Evolutionary conservation across 1,284 basidiomycete genomes (phyloP).

Genomic region (Erythrobasidium hasegawianum): DNA sequence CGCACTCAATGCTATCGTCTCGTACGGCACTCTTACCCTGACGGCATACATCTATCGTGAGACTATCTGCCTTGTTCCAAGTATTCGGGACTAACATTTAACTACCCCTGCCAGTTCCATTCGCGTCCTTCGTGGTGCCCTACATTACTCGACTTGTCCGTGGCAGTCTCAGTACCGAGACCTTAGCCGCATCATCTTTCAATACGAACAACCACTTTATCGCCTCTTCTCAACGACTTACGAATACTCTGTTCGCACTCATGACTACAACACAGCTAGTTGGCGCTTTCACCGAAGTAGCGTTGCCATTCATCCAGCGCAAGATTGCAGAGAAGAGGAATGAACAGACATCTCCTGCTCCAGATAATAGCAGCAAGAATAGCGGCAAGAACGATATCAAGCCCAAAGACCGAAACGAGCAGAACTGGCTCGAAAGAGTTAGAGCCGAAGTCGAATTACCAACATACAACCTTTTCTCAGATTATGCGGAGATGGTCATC

Average conservation of each 20-base stretch:
- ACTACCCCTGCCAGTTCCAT: too few species aligned
- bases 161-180: slow-evolving; percentile 48
- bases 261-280: slow-evolving; percentile 87
- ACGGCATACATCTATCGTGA: slow-evolving; percentile 71
- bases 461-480: slow-evolving; percentile 59
- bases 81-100: not conserved
- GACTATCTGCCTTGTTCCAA: slow-evolving; percentile 7
- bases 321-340: slow-evolving; percentile 46
- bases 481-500: slow-evolving; percentile 40
- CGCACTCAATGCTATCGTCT: slow-evolving; percentile 77
- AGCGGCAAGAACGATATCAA: slow-evolving; percentile 37
- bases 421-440: slow-evolving; percentile 63
- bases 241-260: slow-evolving; percentile 91
- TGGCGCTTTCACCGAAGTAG: slow-evolving; percentile 76
- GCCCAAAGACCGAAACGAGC: slow-evolving; percentile 60
- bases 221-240: slow-evolving; percentile 62
- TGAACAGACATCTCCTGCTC: slow-evolving; percentile 36
- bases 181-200: slow-evolving; percentile 37
- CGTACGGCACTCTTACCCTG: slow-evolving; percentile 67
- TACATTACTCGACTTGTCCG: slow-evolving; percentile 64
- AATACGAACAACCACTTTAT: slow-evolving; percentile 45
- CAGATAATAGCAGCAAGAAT: slow-evolving; percentile 30
- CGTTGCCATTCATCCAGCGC: slow-evolving; percentile 73
- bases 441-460: slow-evolving; percentile 73
- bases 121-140: slow-evolving; percentile 55